These are phyloP conservation scores for Aureobasidium namibiae DNA, from an alignment of 2,329 filamentous ascomycete species.

Conservation along the genomic window DNA sequence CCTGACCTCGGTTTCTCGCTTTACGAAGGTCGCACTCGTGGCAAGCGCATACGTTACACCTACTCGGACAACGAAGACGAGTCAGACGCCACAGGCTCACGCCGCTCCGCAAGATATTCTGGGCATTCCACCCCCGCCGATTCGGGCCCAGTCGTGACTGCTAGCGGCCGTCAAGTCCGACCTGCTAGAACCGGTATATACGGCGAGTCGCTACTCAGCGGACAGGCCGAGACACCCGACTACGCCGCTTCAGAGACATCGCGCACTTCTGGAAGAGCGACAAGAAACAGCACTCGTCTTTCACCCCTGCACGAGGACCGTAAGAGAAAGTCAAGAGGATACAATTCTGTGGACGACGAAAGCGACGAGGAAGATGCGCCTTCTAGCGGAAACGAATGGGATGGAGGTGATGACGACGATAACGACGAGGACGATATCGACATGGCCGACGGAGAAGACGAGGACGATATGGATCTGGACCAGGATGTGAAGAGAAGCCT, in stretches of 20 bases:
- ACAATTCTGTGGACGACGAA: conserved; percentile 54
- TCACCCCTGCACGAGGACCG: conserved; percentile 23
- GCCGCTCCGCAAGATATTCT: conserved; percentile 58
- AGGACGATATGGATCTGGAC: conserved; percentile 41
- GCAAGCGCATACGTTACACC: conserved; percentile 93
- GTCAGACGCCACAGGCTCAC: conserved; percentile 59
- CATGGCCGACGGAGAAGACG: conserved; percentile 34
- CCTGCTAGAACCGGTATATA: conserved; percentile 57
- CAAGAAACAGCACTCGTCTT: conserved; percentile 22
- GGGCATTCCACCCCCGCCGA: conserved; percentile 63
- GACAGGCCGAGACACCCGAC: conserved; percentile 37
- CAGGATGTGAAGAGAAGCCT: conserved; percentile 43
- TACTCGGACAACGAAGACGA: conserved; percentile 84
- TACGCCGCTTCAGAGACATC: conserved; percentile 37
- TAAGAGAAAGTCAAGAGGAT: conserved; percentile 43
- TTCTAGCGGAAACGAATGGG: conserved; percentile 56
- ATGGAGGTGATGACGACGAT: conserved; percentile 59
- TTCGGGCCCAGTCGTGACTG: conserved; percentile 60
- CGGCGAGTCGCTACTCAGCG: conserved; percentile 52
- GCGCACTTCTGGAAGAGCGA: conserved; percentile 37
- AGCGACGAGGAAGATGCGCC: conserved; percentile 59
- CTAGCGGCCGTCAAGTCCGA: conserved; percentile 78
- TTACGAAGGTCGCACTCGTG: conserved; percentile 92
- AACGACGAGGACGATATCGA: conserved; percentile 45
- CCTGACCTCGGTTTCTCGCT: conserved; percentile 85